phyloP scores from a whole-genome alignment of 2,329 filamentous ascomycete species.

The Lomentospora prolificans region DNA sequence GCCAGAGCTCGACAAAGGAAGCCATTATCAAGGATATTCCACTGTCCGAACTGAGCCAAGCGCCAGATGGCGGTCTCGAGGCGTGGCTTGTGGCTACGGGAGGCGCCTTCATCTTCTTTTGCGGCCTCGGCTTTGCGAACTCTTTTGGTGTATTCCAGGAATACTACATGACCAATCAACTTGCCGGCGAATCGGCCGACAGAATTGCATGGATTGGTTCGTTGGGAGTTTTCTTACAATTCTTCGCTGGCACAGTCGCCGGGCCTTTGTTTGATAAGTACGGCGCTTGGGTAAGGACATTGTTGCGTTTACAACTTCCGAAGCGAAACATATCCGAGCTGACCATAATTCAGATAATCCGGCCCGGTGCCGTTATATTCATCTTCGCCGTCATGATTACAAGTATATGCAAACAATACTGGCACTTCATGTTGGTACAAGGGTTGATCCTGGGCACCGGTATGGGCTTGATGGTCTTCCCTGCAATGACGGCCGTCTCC shows the following conservation, averaged over 20 bases:
- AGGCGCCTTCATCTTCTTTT: conserved; percentile 25
- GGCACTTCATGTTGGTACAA: conserved; percentile 33
- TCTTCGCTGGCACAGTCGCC: conserved; percentile 21
- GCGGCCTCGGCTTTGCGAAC: conserved; percentile 30
- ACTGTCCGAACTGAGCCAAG: not conserved
- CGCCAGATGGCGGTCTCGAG: conserved; percentile 23
- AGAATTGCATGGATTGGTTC: conserved; percentile 34
- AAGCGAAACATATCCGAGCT: too few relatives aligned
- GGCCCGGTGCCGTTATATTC: conserved; percentile 34
- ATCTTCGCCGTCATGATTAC: conserved; percentile 58
- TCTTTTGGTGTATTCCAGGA: conserved; percentile 34
- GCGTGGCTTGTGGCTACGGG: conserved; percentile 32
- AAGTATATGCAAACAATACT: conserved; percentile 35
- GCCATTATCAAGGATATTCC: not conserved
- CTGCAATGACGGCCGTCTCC: conserved; percentile 29
- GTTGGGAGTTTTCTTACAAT: conserved; percentile 23
- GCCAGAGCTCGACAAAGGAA: not conserved
- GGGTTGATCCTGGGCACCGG: conserved; percentile 28
- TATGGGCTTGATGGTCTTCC: conserved; percentile 31
- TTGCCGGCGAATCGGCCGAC: conserved; percentile 19
- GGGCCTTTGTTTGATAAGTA: conserved; percentile 32
- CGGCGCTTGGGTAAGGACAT: conserved; percentile 25
- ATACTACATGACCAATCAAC: conserved; percentile 29
- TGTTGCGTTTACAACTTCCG: too few relatives aligned
- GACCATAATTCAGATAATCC: conserved; percentile 19